Base-by-base conservation (phyloP, 352 stramenopile species). In the Thalassiosira delicatula region DNA sequence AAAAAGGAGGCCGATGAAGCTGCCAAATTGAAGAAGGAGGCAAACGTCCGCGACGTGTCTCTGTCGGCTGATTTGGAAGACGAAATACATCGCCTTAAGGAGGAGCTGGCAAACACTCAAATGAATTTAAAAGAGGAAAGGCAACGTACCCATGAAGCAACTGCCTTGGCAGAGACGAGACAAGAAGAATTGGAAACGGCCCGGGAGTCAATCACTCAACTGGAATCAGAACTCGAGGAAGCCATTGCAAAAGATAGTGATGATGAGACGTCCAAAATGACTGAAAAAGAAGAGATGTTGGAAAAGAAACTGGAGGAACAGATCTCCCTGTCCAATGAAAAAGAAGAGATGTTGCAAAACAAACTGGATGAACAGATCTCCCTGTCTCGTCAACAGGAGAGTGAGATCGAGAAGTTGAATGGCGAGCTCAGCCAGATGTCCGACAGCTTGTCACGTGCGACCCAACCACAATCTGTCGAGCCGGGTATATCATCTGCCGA, bases 351-450 rank as follows among this genome's bases (percentile, higher is more conserved):
- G 17, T 17, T 79, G 32, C 32, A 79, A 35, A 35, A 29, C 1
- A 71, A 79, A 51, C 66, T 79, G 35, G 60, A 79, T 14, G 60
- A 71, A 72, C 46, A 60, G 27, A 54, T 68, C 12, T 1, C 49
- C 11, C 32, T 66, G 1, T 61, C 49, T 49, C 37, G 30, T 56
- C 42, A 56, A 37, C 70, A 70, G 62, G 77, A 71, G 1, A 60
- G 73, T 14, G 59, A 79, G 46, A 79, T 86, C 21, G 51, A 77
- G 27, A 49, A 60, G 11, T 49, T 85, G 9, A 67, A 79, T 12
- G 70, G 51, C 11, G 60, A 76, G 29, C 61, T 54, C 4, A 67
- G 21, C 37, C 56, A 68, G 37, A 51, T 37, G 1, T 46, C 56
- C n/a, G n/a, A n/a, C n/a, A n/a, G n/a, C n/a, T n/a, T n/a, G n/a